Evolutionary conservation across 352 stramenopile species (phyloP).

Genomic region (Phytophthora quininea): DNA sequence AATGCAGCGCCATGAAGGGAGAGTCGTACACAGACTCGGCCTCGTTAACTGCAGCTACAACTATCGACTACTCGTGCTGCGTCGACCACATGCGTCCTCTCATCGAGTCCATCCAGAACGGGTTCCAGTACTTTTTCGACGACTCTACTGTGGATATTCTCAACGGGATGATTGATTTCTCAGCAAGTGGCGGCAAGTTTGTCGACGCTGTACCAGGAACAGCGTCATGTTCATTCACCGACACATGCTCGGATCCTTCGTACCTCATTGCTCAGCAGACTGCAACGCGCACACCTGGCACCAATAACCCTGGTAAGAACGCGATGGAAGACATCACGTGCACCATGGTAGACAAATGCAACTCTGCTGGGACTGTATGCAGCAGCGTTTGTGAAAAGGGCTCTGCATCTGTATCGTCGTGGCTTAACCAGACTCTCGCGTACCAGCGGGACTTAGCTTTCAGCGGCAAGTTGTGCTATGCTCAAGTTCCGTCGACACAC

Average conservation of each 20-base stretch:
- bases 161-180: conserved; percentile 57
- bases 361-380: conserved; percentile 41
- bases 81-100: conserved; percentile 48
- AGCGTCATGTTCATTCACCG: conserved; percentile 36
- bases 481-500: conserved; percentile 58
- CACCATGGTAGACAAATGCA: conserved; percentile 43
- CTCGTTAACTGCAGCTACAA: conserved; percentile 35
- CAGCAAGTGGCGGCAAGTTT: conserved; percentile 32
- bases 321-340: conserved; percentile 38
- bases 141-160: conserved; percentile 44
- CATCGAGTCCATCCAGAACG: conserved; percentile 43
- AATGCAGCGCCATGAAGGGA: conserved; percentile 48
- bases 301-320: conserved; percentile 50
- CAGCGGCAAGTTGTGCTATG: conserved; percentile 45
- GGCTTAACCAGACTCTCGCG: conserved; percentile 47
- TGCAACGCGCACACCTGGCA: conserved; percentile 36
- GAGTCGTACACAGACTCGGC: conserved; percentile 45
- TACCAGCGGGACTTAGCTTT: conserved; percentile 58
- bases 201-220: conserved; percentile 45
- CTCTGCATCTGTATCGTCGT: conserved; percentile 36
- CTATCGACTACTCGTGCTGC: conserved; percentile 55
- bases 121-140: conserved; percentile 47
- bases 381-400: conserved; percentile 54
- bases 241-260: conserved; percentile 42
- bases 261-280: conserved; percentile 39